Evolutionary conservation across 176 grass and related monocot genomes (phyloP), one percentile per base, ranked within the genome.

Genomic region (Thalia dealbata): DNA sequence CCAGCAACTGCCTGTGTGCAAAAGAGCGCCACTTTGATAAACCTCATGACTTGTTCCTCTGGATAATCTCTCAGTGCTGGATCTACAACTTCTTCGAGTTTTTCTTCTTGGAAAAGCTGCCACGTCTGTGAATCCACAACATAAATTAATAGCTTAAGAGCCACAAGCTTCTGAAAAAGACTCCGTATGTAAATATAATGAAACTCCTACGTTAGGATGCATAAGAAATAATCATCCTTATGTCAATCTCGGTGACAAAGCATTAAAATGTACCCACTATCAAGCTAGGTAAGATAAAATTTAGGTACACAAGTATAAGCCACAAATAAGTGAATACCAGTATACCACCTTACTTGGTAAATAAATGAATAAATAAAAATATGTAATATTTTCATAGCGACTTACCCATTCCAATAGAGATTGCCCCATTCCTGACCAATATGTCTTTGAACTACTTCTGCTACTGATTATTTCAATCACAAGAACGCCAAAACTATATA

Each of bases 21-120:
- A 73, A 97, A 97, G 64, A 97, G 87, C 22, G 87, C 93, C 18
- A 90, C 81, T 81, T 92, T 97, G 73, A 92, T 84, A 86, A 77
- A 90, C 61, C 77, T 71, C 50, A 88, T 43, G 63, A 78, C 78
- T 63, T 97, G 67, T 50, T 97, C 93, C 69, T 92, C 87, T n/a
- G 93, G 85, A 76, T 79, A 90, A 32, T 86, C 87, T 48, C 65
- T 63, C 1, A 90, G 44, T 18, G 22, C 15, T 11, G 85, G 16
- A 59, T 97, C 93, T 13, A 90, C 71, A 68, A 90, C 22, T 51
- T 92, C 89, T 55, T 84, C 88, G 0, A 97, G 78, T 41, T 41
- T 91, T 22, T 80, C 83, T 14, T 58, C 89, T 82, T 86, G 73
- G 44, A 92, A 88, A 5, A 86, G 77, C 72, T 96, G 84, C 93